phyloP scores from a whole-genome alignment of 1,284 basidiomycete species.

The Moesziomyces sp. region DNA sequence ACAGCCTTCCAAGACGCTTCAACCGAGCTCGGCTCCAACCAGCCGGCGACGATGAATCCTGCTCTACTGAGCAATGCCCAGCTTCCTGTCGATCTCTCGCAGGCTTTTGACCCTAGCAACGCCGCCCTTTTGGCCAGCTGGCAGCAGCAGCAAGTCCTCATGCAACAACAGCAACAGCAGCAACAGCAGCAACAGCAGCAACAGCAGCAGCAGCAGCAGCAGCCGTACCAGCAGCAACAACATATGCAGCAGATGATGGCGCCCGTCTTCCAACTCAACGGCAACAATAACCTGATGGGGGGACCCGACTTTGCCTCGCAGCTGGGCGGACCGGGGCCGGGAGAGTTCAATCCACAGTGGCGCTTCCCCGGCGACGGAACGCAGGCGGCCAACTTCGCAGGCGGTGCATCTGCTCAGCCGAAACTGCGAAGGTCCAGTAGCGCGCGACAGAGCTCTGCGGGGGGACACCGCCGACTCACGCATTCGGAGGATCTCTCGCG shows the following conservation, averaged over 20 bases:
- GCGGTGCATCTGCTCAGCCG: conserved; percentile 1
- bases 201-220: conserved; percentile 9
- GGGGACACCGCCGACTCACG: conserved; percentile 45
- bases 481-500: conserved; percentile 57
- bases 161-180: conserved; percentile 12
- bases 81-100: conserved; percentile 11
- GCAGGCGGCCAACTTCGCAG: conserved; percentile 4
- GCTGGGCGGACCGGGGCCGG: conserved; percentile 11
- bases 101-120: conserved; percentile 7
- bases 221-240: conserved; percentile 13
- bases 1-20: conserved; percentile 2
- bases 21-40: conserved; percentile 17
- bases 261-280: conserved; percentile 37
- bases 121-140: conserved; percentile 7
- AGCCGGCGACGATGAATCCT: conserved; percentile 42
- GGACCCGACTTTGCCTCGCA: conserved; percentile 16
- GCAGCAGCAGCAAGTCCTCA: conserved; percentile 23
- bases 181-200: conserved; percentile 7
- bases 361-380: conserved; percentile 27
- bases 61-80: conserved; percentile 26
- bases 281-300: conserved; percentile 18
- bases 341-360: conserved; percentile 42
- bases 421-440: conserved; percentile 38
- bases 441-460: conserved; percentile 22
- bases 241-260: conserved; percentile 28